These are phyloP conservation scores for Aspergillus intermedius DNA, from an alignment of 2,329 filamentous ascomycete genomes.

Conservation along the genomic window DNA sequence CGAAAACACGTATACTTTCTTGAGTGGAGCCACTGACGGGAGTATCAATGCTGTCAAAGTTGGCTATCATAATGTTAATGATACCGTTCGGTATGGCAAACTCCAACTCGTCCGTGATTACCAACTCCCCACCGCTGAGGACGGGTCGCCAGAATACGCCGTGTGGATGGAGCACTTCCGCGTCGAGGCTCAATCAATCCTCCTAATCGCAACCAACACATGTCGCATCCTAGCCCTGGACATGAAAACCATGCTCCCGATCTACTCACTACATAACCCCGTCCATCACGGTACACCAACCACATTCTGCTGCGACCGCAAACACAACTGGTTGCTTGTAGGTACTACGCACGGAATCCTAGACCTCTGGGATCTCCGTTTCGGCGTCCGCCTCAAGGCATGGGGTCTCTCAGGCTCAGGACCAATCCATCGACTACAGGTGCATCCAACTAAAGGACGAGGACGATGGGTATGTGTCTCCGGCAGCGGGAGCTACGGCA, in stretches of 20 bases:
- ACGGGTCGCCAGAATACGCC: slow-evolving; percentile 59
- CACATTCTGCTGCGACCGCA: slow-evolving; percentile 81
- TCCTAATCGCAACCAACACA: slow-evolving; percentile 78
- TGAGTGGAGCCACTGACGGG: slow-evolving; percentile 84
- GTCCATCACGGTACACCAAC: slow-evolving; percentile 87
- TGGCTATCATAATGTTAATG: slow-evolving; percentile 54
- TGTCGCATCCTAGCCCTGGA: slow-evolving; percentile 81
- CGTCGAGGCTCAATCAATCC: slow-evolving; percentile 69
- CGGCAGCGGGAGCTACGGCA: slow-evolving; percentile 73
- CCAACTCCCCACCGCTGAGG: slow-evolving; percentile 48
- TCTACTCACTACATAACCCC: slow-evolving; percentile 78
- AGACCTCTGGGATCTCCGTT: slow-evolving; percentile 94
- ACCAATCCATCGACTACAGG: slow-evolving; percentile 68
- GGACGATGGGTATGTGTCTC: slow-evolving; percentile 83
- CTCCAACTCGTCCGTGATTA: slow-evolving; percentile 72
- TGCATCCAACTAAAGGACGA: slow-evolving; percentile 72
- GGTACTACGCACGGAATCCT: slow-evolving; percentile 90
- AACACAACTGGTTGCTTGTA: slow-evolving; percentile 81
- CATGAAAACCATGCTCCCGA: slow-evolving; percentile 72
- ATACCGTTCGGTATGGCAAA: slow-evolving; percentile 67
- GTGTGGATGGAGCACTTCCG: slow-evolving; percentile 92
- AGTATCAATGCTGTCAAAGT: slow-evolving; percentile 85
- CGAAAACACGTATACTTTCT: slow-evolving; percentile 87
- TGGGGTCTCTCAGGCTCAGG: slow-evolving; percentile 81
- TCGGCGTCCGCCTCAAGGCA: slow-evolving; percentile 75